Evolutionary conservation across 2,329 filamentous ascomycete species (phyloP).

Genomic region (Fusarium kyushuense): DNA sequence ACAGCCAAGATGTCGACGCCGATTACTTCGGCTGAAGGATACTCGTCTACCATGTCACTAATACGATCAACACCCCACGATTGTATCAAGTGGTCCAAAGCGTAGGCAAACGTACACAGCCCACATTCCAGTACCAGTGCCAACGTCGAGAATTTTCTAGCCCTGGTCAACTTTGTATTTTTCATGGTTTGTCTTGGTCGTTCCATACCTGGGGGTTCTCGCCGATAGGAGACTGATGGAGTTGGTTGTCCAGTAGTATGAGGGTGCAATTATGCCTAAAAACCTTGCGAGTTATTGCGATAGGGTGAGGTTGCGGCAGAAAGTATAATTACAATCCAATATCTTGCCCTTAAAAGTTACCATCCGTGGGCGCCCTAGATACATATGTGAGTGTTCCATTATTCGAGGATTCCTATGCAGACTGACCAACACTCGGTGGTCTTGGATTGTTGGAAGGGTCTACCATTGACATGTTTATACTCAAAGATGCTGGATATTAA

Average conservation of each 20-base stretch:
- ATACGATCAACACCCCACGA: background rate
- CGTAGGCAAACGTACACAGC: slow-evolving; percentile 47
- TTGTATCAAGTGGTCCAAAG: no score
- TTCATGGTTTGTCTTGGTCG: background rate
- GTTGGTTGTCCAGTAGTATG: slow-evolving; percentile 51
- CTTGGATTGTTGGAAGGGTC: slow-evolving; percentile 43
- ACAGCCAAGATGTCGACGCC: slow-evolving; percentile 54
- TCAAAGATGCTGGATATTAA: slow-evolving; percentile 41
- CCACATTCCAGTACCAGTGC: slow-evolving; percentile 70
- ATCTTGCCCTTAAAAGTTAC: slow-evolving; percentile 30
- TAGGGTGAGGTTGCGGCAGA: no score
- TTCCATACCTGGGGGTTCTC: slow-evolving; percentile 19
- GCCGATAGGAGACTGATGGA: slow-evolving; percentile 51
- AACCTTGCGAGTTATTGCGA: background rate
- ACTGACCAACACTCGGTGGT: slow-evolving; percentile 48
- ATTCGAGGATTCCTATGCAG: fast-evolving
- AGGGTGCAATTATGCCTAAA: slow-evolving; percentile 22
- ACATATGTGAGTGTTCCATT: background rate
- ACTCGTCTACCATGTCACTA: slow-evolving; percentile 50
- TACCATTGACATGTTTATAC: slow-evolving; percentile 48
- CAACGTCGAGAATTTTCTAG: slow-evolving; percentile 60
- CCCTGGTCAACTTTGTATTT: background rate
- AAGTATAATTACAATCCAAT: slow-evolving; percentile 1
- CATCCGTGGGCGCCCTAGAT: slow-evolving; percentile 35
- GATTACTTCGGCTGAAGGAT: slow-evolving; percentile 48